Percentiles rank a stretch among this genome's conserved stretches.
Conservation (phyloP, 2,329 filamentous ascomycete species). For the Aureobasidium sp. region DNA sequence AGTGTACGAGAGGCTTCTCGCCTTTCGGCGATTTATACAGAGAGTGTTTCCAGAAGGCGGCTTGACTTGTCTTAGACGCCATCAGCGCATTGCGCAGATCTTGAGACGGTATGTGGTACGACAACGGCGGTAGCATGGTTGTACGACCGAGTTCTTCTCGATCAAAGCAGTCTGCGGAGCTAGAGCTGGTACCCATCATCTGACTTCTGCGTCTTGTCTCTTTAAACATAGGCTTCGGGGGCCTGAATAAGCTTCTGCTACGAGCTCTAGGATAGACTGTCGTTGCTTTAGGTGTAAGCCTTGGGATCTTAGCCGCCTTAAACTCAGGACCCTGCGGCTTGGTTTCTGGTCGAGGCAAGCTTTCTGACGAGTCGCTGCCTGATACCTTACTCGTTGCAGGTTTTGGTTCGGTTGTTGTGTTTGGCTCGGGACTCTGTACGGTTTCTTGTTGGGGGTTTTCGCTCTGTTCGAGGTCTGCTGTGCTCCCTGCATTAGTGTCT, state of each 20-base stretch:
- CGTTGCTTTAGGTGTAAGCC: neutral
- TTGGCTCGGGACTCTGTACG: neutral
- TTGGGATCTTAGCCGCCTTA: neutral
- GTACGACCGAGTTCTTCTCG: neutral
- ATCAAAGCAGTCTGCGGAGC: neutral
- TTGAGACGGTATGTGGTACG: slow-evolving; percentile 8
- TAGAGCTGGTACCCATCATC: neutral
- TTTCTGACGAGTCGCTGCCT: neutral
- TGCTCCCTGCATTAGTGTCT: neutral
- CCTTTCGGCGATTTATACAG: slow-evolving; percentile 55
- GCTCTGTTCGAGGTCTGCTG: neutral
- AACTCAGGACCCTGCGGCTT: neutral
- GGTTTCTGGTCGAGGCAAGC: neutral
- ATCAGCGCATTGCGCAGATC: slow-evolving; percentile 7
- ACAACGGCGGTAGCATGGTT: neutral
- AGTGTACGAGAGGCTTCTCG: slow-evolving; percentile 61
- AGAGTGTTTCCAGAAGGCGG: slow-evolving; percentile 52
- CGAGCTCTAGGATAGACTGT: slow-evolving; percentile 5
- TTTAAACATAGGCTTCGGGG: slow-evolving; percentile 9
- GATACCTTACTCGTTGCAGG: neutral
- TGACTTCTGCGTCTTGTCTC: neutral
- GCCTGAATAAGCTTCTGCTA: neutral
- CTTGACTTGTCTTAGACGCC: slow-evolving; percentile 5
- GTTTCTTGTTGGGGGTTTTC: neutral
- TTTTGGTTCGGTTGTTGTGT: neutral